Evolutionary conservation across 1,284 basidiomycete genomes (phyloP), one percentile per base, ranked within the genome.

Genomic region (Exobasidium cylindrosporum): DNA sequence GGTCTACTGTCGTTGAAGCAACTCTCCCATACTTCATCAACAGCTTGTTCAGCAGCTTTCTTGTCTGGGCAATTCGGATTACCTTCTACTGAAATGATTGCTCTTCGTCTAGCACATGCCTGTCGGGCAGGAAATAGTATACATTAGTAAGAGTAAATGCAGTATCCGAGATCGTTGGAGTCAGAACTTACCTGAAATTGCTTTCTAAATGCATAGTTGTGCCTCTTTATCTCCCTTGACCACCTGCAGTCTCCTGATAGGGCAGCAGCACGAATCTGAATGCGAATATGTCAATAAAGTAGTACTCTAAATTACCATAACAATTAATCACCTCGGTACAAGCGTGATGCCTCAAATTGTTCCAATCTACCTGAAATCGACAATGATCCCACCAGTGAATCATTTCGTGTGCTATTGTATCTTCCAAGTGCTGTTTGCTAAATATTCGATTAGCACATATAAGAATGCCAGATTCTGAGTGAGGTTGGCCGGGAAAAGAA

Each of bases 301-400:
- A 13, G 58, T 44, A 28, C 29, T 47, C 17, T 7, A 31, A n/a
- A 23, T 17, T 14, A 57, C 47, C 11, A 23, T 17, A 11, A 54
- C n/a, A 54, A 40, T 56, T 14, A 50, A 86, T 74, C 76, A 94
- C 92, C 35, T 97, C 94, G 73, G 88, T 91, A 79, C 94, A 97
- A 0, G 95, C 95, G 79, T 95, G 92, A 82, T 97, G 93, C 58
- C 92, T 83, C 58, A 97, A 81, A 80, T 97, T 89, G 57, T 80
- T 82, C 92, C 92, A 97, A 80, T 96, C 88, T 1, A 96, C 89
- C 62, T 92, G 88, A 83, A 97, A 97, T 78, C 88, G 87, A 80
- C 90, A 91, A 69, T 96, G 90, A 79, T 97, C 95, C 78, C 89
- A 97, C 84, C 93, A 88, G 81, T 97, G 95, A n/a, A 97, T 83